phyloP scores from a whole-genome alignment of 768 basidiomycete species.

The Russula sp. region DNA sequence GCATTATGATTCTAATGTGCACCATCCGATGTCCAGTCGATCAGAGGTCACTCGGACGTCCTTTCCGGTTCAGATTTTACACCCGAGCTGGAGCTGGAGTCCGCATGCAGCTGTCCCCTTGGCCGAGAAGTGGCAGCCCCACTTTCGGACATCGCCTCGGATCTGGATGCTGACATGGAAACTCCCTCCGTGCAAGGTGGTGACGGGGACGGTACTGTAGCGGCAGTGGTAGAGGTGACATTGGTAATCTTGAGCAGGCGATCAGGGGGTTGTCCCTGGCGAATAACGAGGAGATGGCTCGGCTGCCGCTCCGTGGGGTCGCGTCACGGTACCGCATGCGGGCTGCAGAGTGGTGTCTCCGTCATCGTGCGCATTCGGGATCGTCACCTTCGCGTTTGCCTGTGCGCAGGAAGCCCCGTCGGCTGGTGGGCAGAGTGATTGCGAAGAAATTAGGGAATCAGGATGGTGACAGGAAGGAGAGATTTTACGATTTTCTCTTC shows the following conservation, averaged over 20 bases:
- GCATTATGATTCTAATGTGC: constrained; percentile 41
- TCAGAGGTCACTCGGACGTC: constrained; percentile 21
- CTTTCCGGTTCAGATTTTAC: constrained; percentile 23
- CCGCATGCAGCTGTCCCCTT: neutral
- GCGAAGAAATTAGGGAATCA: too few relatives aligned
- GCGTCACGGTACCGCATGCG: too few relatives aligned
- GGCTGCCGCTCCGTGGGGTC: constrained; percentile 18
- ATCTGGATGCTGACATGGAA: constrained; percentile 26
- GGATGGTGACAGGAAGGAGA: too few relatives aligned
- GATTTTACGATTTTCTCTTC: too few relatives aligned
- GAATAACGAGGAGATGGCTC: constrained; percentile 23
- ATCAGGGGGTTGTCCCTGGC: constrained; percentile 30
- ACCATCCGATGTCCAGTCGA: constrained; percentile 24
- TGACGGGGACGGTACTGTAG: neutral
- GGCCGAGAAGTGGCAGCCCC: neutral
- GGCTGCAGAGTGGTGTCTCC: constrained; percentile 14
- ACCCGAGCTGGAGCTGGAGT: neutral
- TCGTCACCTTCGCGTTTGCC: too few relatives aligned
- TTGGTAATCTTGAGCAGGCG: constrained; percentile 12
- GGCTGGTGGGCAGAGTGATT: too few relatives aligned
- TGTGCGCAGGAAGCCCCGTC: too few relatives aligned
- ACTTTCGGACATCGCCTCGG: constrained; percentile 28
- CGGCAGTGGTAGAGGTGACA: neutral
- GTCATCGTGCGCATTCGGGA: too few relatives aligned
- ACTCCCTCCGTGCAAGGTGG: constrained; percentile 20